Base-by-base conservation (phyloP, 225 moss, liverwort and hornwort species). In the Takakia lepidozioides region DNA sequence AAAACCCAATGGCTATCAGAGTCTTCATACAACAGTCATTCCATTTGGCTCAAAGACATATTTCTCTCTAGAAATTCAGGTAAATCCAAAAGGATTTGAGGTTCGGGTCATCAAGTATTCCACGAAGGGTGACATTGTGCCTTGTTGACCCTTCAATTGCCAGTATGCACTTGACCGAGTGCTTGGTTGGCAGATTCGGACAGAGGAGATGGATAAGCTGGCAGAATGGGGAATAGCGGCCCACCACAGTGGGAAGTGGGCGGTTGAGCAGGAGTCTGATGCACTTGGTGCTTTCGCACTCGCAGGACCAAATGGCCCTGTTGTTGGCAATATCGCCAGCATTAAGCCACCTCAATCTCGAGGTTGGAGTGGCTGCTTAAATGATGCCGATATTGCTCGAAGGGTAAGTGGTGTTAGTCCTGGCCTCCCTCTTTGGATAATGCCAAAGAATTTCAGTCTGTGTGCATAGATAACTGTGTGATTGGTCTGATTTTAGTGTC, bases 1-100 rank as follows among this genome's bases (percentile, higher is more conserved):
- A 19, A 98, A 98, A 60, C 95, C 95, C 8, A 98, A 98, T 81
- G 95, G 95, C n/a, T 98, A 98, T 57, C 95, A 98, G 59, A 90
- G 95, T 56, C 78, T 98, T 29, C 95, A 98, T 26, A 98, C 95
- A 24, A 98, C 90, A 19, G 87, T 98, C 15, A 98, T 98, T 58
- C 95, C 95, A 41, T 98, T 98, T 58, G 95, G 90, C 38, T 87
- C 95, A 16, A 85, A 80, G 48, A 82, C 90, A 46, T 98, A 80
- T 62, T 90, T 90, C 37, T 86, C 95, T 36, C 43, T 98, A 45
- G 95, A 98, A 65, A 87, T 98, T 50, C 95, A 98, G 95, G 95
- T 98, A 75, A 43, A 14, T 26, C 36, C 32, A 32, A 11, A 32
- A n/a, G n/a, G n/a, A n/a, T n/a, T n/a, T n/a, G n/a, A n/a, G n/a